Evolutionary conservation across 2,329 filamentous ascomycete genomes (phyloP).

Genomic region (Nemania diffusa): DNA sequence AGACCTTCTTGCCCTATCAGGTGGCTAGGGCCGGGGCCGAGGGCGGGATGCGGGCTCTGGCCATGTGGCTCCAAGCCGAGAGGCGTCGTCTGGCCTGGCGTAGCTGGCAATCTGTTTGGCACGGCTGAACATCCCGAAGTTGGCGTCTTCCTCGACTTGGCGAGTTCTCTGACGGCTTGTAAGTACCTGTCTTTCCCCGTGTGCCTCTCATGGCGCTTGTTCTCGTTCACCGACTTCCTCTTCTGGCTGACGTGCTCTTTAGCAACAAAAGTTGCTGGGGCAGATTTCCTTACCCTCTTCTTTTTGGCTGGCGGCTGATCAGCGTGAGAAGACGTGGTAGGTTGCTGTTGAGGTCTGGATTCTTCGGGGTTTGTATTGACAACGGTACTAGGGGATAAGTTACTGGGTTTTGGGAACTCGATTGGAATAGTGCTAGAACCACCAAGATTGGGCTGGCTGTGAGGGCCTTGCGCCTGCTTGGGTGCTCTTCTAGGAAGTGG

Average conservation of each 20-base stretch:
- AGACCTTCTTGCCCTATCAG: conserved; percentile 52
- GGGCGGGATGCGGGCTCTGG: neutral
- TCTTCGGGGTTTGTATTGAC: neutral
- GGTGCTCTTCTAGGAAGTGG: conserved; percentile 16
- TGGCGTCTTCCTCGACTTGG: conserved; percentile 41
- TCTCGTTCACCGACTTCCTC: conserved; percentile 18
- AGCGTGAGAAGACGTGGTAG: neutral
- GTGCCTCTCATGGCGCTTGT: conserved; percentile 30
- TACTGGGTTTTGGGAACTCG: neutral
- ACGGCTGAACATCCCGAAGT: conserved; percentile 34
- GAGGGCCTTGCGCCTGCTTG: neutral
- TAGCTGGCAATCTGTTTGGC: conserved; percentile 21
- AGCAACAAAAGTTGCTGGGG: conserved; percentile 49
- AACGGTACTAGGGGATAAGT: neutral
- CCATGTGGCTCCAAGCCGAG: neutral
- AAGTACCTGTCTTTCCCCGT: conserved; percentile 41
- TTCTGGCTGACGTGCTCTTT: conserved; percentile 6
- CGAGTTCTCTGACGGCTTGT: conserved; percentile 42
- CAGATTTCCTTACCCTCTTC: conserved; percentile 55
- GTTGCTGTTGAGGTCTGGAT: neutral
- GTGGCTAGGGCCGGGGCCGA: neutral
- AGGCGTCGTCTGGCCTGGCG: conserved; percentile 12
- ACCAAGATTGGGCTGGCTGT: neutral
- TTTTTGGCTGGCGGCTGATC: conserved; percentile 22
- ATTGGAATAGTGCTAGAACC: neutral